Evolutionary conservation across 2,329 filamentous ascomycete species (phyloP).

Genomic region (Neurospora sp.): DNA sequence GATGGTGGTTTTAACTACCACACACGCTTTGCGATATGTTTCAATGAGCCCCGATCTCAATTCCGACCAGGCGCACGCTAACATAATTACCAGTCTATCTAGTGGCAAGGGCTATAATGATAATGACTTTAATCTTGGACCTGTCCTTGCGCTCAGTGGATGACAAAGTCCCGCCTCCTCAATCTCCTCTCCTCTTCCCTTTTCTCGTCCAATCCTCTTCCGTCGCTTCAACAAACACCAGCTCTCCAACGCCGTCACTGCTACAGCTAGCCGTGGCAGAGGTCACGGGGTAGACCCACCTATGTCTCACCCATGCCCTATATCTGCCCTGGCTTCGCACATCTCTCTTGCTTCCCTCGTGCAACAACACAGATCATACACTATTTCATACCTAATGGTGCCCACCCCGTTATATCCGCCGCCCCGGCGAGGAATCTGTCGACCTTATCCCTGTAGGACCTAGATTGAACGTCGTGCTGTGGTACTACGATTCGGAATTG

Average conservation of each 20-base stretch:
- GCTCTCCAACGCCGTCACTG: constrained; percentile 1
- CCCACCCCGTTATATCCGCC: too few species aligned
- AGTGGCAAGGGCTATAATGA: neutral
- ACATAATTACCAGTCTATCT: neutral
- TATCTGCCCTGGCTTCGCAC: too few species aligned
- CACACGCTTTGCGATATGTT: neutral
- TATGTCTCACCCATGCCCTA: too few species aligned
- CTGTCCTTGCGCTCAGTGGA: constrained; percentile 9
- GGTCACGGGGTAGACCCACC: too few species aligned
- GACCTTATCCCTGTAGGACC: too few species aligned
- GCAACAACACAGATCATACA: too few species aligned
- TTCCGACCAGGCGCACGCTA: neutral
- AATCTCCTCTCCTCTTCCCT: constrained; percentile 14
- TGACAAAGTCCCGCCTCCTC: constrained; percentile 18
- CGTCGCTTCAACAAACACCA: constrained; percentile 15
- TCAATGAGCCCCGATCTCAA: neutral
- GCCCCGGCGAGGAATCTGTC: too few species aligned
- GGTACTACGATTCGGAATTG: too few species aligned
- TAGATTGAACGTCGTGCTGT: too few species aligned
- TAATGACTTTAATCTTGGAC: neutral
- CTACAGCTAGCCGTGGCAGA: too few species aligned
- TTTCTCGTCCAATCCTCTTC: constrained; percentile 13
- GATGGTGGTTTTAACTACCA: neutral
- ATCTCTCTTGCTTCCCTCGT: too few species aligned
- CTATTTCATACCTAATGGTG: too few species aligned